These are phyloP conservation scores for Theobroma grandiflorum DNA, from an alignment of 441 rosid genomes.

Conservation along the genomic window DNA sequence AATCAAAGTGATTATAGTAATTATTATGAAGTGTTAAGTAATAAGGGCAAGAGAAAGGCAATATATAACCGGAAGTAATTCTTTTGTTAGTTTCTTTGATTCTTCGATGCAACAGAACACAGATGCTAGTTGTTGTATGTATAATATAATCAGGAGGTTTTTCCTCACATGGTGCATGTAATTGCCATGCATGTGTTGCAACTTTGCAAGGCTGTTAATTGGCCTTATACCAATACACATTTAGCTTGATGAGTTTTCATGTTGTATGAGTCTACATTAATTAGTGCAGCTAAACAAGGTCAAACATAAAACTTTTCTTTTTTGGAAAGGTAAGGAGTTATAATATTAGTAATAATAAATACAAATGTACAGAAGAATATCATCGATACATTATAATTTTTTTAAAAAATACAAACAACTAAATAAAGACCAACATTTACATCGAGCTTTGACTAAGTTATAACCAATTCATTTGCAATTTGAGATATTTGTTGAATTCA, in stretches of 20 bases:
- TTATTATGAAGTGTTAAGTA: not conserved
- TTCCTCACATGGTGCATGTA: conserved; percentile 4
- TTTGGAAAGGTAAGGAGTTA: no score
- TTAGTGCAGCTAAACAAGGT: no score
- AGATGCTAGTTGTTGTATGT: not conserved
- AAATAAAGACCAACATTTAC: no score
- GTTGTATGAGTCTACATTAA: not conserved
- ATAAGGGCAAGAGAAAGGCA: not conserved
- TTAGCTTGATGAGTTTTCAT: not conserved
- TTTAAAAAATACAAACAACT: no score
- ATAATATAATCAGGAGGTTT: not conserved
- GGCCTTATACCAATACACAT: not conserved
- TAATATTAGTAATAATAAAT: no score
- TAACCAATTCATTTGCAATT: no score
- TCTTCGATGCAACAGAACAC: not conserved
- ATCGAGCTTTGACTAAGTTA: no score
- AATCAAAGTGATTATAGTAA: not conserved
- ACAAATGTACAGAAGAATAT: no score
- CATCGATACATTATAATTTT: no score
- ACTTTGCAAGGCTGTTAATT: not conserved
- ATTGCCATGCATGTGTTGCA: not conserved
- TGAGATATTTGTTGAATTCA: no score
- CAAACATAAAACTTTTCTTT: no score
- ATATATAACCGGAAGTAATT: not conserved
- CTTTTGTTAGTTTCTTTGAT: not conserved